A percentile compares a stretch with the other conserved stretches of the same genome.
Conservation (phyloP, 2,329 filamentous ascomycete species). For the Fusarium lyarnte region DNA sequence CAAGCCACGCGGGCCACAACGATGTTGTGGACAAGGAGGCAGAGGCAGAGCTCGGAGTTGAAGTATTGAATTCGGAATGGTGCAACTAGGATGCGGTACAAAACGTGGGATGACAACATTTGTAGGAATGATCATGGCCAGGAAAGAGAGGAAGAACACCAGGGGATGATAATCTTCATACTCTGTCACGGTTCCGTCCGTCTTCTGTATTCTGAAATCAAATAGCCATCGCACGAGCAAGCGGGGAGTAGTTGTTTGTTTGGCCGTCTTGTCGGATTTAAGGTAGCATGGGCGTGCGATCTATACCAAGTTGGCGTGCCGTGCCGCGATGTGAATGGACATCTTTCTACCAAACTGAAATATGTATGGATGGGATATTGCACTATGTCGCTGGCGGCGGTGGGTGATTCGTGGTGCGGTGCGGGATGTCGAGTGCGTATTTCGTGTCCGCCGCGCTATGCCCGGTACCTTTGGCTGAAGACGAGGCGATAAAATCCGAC, state of each 20-base stretch:
- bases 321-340: constrained; percentile 14
- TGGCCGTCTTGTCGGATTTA: constrained; percentile 27
- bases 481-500: constrained; percentile 1
- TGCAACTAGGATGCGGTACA: constrained; percentile 12
- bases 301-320: constrained; percentile 19
- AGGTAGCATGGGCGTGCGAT: constrained; percentile 19
- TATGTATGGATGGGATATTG: constrained; percentile 14
- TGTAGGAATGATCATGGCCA: constrained; percentile 1
- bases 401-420: constrained; percentile 14
- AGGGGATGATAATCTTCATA: background rate
- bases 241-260: constrained; percentile 24
- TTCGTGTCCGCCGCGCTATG: constrained; percentile 33
- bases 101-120: background rate
- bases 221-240: constrained; percentile 8
- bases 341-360: constrained; percentile 15
- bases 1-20: constrained; percentile 32
- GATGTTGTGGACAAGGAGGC: constrained; percentile 20
- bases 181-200: constrained; percentile 18
- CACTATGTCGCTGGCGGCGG: constrained; percentile 17
- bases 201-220: constrained; percentile 10
- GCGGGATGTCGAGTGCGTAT: constrained; percentile 12
- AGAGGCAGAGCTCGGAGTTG: constrained; percentile 26
- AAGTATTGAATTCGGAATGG: constrained; percentile 17
- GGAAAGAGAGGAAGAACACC: background rate
- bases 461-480: constrained; percentile 21